Evolutionary conservation across 345 rosid species (phyloP).

Genomic region (Gossypium herbaceum): DNA sequence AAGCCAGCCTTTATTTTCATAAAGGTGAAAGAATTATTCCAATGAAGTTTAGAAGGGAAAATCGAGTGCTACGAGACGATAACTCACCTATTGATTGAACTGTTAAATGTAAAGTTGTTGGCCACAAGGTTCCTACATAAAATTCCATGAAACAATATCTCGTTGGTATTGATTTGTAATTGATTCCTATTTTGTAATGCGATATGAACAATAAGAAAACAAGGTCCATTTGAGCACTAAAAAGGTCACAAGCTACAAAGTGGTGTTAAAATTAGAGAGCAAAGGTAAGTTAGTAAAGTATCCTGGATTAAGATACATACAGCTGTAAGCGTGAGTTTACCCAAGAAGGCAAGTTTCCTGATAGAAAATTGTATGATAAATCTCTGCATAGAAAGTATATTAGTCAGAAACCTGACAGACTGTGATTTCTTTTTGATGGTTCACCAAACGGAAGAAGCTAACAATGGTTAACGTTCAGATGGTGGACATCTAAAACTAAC

Average conservation of each 20-base stretch:
- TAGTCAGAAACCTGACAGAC: not conserved
- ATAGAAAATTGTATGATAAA: conserved; percentile 34
- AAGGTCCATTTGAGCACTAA: not conserved
- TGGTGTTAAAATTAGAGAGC: not conserved
- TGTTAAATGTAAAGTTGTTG: conserved; percentile 34
- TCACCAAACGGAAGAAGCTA: not conserved
- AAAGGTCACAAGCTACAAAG: not conserved
- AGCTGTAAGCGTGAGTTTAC: conserved; percentile 22
- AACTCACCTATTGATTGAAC: conserved; percentile 24
- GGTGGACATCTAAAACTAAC: not conserved
- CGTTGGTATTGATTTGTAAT: not conserved
- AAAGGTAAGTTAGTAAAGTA: not conserved
- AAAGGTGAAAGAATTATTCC: not conserved
- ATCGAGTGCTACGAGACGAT: not conserved
- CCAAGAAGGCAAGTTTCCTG: conserved; percentile 40
- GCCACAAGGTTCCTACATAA: conserved; percentile 34
- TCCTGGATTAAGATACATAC: conserved; percentile 22
- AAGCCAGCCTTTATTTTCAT: not conserved
- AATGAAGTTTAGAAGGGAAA: not conserved
- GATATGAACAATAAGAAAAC: not conserved
- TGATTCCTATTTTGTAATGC: not conserved
- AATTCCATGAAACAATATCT: conserved; percentile 1
- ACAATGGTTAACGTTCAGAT: not conserved
- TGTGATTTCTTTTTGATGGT: not conserved
- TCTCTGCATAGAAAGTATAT: conserved; percentile 30